These are phyloP conservation scores for Ceratocystis destructans DNA, from an alignment of 2,329 filamentous ascomycete genomes.

Conservation along the genomic window DNA sequence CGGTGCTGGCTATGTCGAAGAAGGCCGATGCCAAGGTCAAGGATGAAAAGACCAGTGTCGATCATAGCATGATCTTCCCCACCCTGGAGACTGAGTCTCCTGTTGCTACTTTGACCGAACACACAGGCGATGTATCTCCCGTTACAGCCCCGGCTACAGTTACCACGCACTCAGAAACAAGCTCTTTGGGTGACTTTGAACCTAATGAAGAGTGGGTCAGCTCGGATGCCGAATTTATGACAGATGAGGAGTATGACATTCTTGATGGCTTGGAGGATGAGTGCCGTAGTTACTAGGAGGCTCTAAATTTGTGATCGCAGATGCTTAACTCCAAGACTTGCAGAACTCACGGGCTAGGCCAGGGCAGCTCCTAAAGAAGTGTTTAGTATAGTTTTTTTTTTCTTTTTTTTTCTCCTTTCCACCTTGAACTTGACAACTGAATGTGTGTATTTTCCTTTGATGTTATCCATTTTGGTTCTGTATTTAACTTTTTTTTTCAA, in stretches of 20 bases:
- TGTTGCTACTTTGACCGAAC: not conserved
- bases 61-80: conserved; percentile 37
- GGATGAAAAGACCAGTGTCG: conserved; percentile 26
- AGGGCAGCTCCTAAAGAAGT: not conserved
- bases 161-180: conserved; percentile 23
- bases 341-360: not conserved
- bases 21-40: conserved; percentile 30
- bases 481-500: not conserved
- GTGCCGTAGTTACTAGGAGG: conserved; percentile 35
- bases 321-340: not conserved
- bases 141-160: conserved; percentile 20
- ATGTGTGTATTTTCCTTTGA: not conserved
- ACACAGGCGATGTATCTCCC: not conserved
- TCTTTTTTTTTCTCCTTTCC: not conserved
- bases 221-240: conserved; percentile 69
- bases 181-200: conserved; percentile 35
- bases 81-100: conserved; percentile 24
- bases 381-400: not conserved
- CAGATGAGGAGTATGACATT: conserved; percentile 96
- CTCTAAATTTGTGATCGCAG: not conserved
- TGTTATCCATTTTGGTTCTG: not conserved
- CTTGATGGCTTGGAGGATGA: conserved; percentile 91
- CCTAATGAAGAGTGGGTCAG: conserved; percentile 48
- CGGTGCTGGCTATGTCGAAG: conserved; percentile 21
- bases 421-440: not conserved